Conservation (phyloP, 768 basidiomycete species). For the Termitomyces sp. region DNA sequence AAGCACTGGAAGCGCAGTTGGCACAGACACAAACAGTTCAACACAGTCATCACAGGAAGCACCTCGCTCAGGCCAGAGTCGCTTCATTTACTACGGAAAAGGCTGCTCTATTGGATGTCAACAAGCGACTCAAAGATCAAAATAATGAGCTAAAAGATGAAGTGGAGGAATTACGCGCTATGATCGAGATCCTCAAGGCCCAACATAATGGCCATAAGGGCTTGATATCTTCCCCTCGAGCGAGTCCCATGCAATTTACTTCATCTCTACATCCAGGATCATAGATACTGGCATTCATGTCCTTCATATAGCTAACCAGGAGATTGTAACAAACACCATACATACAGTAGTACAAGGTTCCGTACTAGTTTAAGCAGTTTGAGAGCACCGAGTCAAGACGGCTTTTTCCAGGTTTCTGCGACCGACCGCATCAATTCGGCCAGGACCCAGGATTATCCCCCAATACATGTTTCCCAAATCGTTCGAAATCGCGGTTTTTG, state of each 20-base stretch:
- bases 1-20: constrained; percentile 56
- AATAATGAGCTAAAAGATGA: constrained; percentile 46
- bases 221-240: background rate
- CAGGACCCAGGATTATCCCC: too few species aligned
- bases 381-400: too few species aligned
- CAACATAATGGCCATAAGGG: constrained; percentile 39
- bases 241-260: background rate
- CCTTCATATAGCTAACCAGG: background rate
- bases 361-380: too few species aligned
- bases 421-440: too few species aligned
- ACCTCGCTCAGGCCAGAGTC: constrained; percentile 36
- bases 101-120: constrained; percentile 40
- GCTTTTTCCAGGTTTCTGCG: too few species aligned
- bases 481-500: too few species aligned
- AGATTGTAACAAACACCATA: too few species aligned
- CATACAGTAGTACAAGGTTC: too few species aligned
- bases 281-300: background rate
- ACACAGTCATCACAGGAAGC: constrained; percentile 32
- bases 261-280: background rate
- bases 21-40: constrained; percentile 30
- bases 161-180: constrained; percentile 61
- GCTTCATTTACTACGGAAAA: constrained; percentile 44
- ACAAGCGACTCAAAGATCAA: constrained; percentile 51
- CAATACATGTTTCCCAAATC: too few species aligned
- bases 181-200: constrained; percentile 63